These are phyloP conservation scores for Prasinococcaceae sp. DNA, from an alignment of 139 green algal species.

Conservation along the genomic window DNA sequence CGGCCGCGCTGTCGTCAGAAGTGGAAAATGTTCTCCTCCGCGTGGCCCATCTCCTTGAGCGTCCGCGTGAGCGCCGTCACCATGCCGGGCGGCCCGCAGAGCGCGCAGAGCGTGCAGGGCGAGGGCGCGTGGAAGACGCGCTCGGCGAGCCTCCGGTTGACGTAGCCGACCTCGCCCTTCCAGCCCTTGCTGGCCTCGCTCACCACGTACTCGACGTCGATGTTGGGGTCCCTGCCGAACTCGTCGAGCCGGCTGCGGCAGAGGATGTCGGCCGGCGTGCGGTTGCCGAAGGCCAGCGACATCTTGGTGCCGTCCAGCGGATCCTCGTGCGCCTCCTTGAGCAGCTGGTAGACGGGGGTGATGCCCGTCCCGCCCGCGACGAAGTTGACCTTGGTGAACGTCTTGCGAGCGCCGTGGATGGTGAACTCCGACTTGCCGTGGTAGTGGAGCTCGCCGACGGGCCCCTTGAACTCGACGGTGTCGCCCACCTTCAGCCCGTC, in stretches of 20 bases:
- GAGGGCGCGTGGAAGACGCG: conserved; percentile 39
- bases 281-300: conserved; percentile 3
- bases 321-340: conserved; percentile 7
- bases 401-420: conserved; percentile 5
- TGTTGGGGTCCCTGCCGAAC: conserved; percentile 12
- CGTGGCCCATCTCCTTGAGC: conserved; percentile 49
- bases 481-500: conserved; percentile 59
- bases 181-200: conserved; percentile 39
- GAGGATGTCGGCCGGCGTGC: conserved; percentile 8
- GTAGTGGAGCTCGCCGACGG: conserved; percentile 77
- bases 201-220: conserved; percentile 31
- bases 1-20: no score
- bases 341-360: conserved; percentile 24
- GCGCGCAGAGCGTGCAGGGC: conserved; percentile 38
- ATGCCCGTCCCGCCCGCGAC: conserved; percentile 77
- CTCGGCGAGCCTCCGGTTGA: conserved; percentile 62
- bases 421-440: conserved; percentile 1
- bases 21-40: conserved; percentile 34
- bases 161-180: conserved; percentile 51
- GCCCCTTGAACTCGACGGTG: conserved; percentile 75
- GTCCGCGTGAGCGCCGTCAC: conserved; percentile 74
- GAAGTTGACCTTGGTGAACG: conserved; percentile 50
- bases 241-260: neutral
- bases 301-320: conserved; percentile 17
- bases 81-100: conserved; percentile 88